These are phyloP conservation scores for Boletus eberwhitei DNA, from an alignment of 768 basidiomycete species.

Conservation along the genomic window DNA sequence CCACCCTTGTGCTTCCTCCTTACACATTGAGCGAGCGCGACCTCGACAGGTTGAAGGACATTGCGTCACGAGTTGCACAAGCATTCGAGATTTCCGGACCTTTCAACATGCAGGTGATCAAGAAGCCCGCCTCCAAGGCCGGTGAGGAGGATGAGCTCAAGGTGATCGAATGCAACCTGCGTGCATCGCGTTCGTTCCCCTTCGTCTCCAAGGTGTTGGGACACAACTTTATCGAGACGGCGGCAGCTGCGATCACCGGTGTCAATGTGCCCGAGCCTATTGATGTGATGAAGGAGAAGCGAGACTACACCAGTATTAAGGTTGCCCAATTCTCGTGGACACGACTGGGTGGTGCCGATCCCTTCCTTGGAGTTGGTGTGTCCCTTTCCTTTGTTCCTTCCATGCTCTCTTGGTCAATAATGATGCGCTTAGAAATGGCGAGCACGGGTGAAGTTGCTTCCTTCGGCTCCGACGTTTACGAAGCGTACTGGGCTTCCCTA, in stretches of 20 bases:
- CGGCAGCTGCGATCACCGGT: slow-evolving; percentile 82
- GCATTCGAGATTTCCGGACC: slow-evolving; percentile 98
- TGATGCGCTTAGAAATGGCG: slow-evolving; percentile 74
- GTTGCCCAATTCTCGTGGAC: slow-evolving; percentile 99
- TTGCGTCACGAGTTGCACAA: slow-evolving; percentile 90
- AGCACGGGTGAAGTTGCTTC: slow-evolving; percentile 97
- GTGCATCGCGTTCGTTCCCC: slow-evolving; percentile 97
- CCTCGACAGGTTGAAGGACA: slow-evolving; percentile 84
- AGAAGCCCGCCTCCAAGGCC: slow-evolving; percentile 55
- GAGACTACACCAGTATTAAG: slow-evolving; percentile 94
- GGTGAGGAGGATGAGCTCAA: slow-evolving; percentile 71
- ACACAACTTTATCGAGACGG: slow-evolving; percentile 94
- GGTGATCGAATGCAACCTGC: slow-evolving; percentile 98
- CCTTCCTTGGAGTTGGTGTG: slow-evolving; percentile 91
- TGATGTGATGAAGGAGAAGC: slow-evolving; percentile 85
- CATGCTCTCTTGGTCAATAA: neutral
- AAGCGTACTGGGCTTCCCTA: slow-evolving; percentile 95
- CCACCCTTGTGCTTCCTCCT: slow-evolving; percentile 95
- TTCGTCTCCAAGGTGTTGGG: slow-evolving; percentile 99
- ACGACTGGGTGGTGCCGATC: slow-evolving; percentile 91
- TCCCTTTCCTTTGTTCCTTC: slow-evolving; percentile 9
- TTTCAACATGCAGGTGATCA: slow-evolving; percentile 99
- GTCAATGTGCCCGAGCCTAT: slow-evolving; percentile 86
- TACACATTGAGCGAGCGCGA: slow-evolving; percentile 74
- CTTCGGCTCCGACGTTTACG: slow-evolving; percentile 90